Conservation (phyloP, 2,329 filamentous ascomycete species). For the Ramularia endophylla region DNA sequence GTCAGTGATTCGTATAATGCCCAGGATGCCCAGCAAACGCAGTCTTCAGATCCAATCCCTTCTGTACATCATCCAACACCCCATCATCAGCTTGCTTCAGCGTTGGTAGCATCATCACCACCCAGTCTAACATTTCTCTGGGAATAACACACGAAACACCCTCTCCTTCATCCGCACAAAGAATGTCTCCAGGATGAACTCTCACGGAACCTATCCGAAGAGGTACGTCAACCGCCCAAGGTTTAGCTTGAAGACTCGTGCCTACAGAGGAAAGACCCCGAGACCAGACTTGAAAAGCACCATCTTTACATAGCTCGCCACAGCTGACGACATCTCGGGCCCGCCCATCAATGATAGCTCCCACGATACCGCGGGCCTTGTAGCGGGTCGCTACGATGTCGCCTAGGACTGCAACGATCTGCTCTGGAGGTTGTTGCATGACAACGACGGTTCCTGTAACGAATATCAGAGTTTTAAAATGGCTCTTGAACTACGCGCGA, state of each 20-base stretch:
- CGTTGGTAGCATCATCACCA: conserved; percentile 55
- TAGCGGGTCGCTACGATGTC: conserved; percentile 70
- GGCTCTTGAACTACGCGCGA: too few relatives aligned
- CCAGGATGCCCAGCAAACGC: conserved; percentile 54
- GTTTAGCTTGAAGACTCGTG: conserved; percentile 50
- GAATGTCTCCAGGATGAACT: conserved; percentile 54
- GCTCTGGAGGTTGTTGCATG: conserved; percentile 58
- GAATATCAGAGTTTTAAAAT: too few relatives aligned
- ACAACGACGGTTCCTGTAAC: conserved; percentile 56
- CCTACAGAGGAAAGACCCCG: conserved; percentile 54
- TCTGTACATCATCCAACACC: conserved; percentile 53
- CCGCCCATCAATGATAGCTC: conserved; percentile 61
- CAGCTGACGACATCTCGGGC: conserved; percentile 53
- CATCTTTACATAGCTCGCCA: conserved; percentile 43
- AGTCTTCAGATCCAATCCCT: conserved; percentile 57
- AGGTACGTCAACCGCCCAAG: conserved; percentile 46
- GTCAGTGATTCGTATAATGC: conserved; percentile 8
- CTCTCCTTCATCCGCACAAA: conserved; percentile 64
- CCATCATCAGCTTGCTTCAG: conserved; percentile 39
- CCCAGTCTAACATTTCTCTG: conserved; percentile 50
- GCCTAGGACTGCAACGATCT: conserved; percentile 59
- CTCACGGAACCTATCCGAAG: conserved; percentile 32
- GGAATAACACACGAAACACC: conserved; percentile 63
- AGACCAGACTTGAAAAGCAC: conserved; percentile 46
- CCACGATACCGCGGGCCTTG: conserved; percentile 54